A percentile compares a stretch with the other conserved stretches of the same genome.
Conservation (phyloP, 1,139 yeast species). For the Yamadazyma diospyri region DNA sequence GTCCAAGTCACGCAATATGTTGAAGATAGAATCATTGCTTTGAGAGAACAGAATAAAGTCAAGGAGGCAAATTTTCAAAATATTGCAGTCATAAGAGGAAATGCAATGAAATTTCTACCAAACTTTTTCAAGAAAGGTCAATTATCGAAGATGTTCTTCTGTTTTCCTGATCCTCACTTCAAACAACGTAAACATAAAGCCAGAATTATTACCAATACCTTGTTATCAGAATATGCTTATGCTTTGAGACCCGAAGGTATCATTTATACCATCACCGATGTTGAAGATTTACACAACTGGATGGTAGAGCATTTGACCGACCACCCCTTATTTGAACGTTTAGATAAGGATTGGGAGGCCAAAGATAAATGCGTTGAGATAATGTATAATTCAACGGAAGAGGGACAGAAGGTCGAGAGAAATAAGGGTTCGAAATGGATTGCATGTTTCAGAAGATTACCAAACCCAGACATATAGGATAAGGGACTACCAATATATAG, state of each 20-base stretch:
- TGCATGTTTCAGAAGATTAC: conserved; percentile 81
- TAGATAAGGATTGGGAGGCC: conserved; percentile 74
- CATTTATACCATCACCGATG: conserved; percentile 93
- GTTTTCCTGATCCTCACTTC: conserved; percentile 99
- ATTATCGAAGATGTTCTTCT: conserved; percentile 87
- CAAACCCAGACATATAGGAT: conserved; percentile 45
- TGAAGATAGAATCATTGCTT: conserved; percentile 88
- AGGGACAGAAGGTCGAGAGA: conserved; percentile 92
- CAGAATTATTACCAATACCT: conserved; percentile 84
- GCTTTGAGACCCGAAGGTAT: conserved; percentile 85
- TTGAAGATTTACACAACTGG: conserved; percentile 90
- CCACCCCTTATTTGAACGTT: conserved; percentile 87
- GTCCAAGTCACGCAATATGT: conserved; percentile 97
- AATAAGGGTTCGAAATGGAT: conserved; percentile 83
- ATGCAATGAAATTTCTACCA: conserved; percentile 96
- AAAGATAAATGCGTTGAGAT: conserved; percentile 77
- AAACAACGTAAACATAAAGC: conserved; percentile 97
- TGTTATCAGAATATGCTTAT: conserved; percentile 88
- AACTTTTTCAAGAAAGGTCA: conserved; percentile 83
- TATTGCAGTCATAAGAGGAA: conserved; percentile 86
- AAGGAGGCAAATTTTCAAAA: conserved; percentile 54
- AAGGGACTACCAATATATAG: conserved; percentile 3
- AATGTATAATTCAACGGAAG: conserved; percentile 92
- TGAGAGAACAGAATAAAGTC: conserved; percentile 51
- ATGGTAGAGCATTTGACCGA: conserved; percentile 88